These are phyloP conservation scores for Jaltomata sinuosa DNA, from an alignment of 257 asterid genomes.

Conservation along the genomic window DNA sequence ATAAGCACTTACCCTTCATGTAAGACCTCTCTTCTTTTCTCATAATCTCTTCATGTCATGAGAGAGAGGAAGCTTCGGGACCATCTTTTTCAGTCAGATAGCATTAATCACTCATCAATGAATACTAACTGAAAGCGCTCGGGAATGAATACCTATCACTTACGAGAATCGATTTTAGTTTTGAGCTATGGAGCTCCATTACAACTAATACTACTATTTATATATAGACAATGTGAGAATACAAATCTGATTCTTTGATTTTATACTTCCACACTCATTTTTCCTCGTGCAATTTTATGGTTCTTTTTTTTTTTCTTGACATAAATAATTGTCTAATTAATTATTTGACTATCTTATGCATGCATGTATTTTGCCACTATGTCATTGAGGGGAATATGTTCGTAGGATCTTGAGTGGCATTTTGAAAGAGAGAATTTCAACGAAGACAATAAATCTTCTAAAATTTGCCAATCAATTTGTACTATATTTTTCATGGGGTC, in stretches of 20 bases:
- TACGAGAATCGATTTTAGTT: no score
- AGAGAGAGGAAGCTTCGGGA: no score
- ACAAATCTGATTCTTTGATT: not conserved
- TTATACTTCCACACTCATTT: no score
- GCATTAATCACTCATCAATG: no score
- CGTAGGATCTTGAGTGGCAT: not conserved
- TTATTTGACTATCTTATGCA: not conserved
- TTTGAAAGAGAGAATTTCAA: slow-evolving; percentile 1
- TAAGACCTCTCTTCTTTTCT: slow-evolving; percentile 19
- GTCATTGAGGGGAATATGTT: not conserved
- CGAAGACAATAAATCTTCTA: not conserved
- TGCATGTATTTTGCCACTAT: not conserved
- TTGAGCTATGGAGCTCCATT: not conserved
- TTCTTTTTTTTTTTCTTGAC: not conserved
- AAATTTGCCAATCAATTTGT: not conserved
- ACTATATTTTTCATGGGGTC: not conserved
- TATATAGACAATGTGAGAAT: slow-evolving; percentile 3
- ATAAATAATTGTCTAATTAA: no score
- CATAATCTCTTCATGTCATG: slow-evolving; percentile 1
- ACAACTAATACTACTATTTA: not conserved
- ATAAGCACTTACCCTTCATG: slow-evolving; percentile 33
- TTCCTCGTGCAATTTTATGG: no score
- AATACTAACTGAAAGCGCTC: no score
- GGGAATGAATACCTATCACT: no score
- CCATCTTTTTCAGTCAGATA: no score